These are phyloP conservation scores for Chaetomiaceae sp. DNA, from an alignment of 2,329 filamentous ascomycete species.

Conservation along the genomic window DNA sequence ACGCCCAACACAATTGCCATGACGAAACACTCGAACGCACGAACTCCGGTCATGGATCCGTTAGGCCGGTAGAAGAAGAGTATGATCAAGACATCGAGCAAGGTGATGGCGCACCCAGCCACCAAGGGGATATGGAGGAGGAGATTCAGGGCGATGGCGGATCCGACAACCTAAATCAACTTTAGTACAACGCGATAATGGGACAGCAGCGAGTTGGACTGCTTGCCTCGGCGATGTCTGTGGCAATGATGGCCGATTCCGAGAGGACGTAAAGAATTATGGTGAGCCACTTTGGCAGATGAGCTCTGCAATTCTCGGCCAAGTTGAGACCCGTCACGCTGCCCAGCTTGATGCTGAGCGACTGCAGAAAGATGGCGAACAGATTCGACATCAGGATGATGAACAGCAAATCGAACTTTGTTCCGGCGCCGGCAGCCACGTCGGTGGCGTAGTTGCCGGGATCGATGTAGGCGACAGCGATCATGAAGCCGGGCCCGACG, in stretches of 20 bases:
- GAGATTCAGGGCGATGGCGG: slow-evolving; percentile 65
- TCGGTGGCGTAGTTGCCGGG: slow-evolving; percentile 68
- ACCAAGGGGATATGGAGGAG: slow-evolving; percentile 62
- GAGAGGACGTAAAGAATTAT: slow-evolving; percentile 57
- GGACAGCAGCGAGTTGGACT: too few relatives aligned
- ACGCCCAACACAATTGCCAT: too few relatives aligned
- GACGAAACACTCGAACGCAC: slow-evolving; percentile 62
- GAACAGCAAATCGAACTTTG: slow-evolving; percentile 62
- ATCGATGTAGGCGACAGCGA: slow-evolving; percentile 56
- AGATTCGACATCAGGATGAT: slow-evolving; percentile 65
- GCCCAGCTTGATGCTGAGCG: slow-evolving; percentile 63
- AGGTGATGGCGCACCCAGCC: slow-evolving; percentile 64
- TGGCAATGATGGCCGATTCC: slow-evolving; percentile 66
- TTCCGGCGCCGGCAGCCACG: slow-evolving; percentile 62
- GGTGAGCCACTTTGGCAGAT: slow-evolving; percentile 63
- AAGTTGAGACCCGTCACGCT: slow-evolving; percentile 65
- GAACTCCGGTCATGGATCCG: slow-evolving; percentile 54
- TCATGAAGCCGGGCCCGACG: slow-evolving; percentile 64
- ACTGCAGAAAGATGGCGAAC: slow-evolving; percentile 67
- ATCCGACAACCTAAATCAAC: slow-evolving; percentile 67
- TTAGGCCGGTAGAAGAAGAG: slow-evolving; percentile 62
- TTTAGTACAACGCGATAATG: too few relatives aligned
- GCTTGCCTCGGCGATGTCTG: slow-evolving; percentile 59
- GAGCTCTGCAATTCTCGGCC: slow-evolving; percentile 60
- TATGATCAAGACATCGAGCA: slow-evolving; percentile 63